These are phyloP conservation scores for Hypoxylon sp. DNA, from an alignment of 2,329 filamentous ascomycete genomes.

Conservation along the genomic window DNA sequence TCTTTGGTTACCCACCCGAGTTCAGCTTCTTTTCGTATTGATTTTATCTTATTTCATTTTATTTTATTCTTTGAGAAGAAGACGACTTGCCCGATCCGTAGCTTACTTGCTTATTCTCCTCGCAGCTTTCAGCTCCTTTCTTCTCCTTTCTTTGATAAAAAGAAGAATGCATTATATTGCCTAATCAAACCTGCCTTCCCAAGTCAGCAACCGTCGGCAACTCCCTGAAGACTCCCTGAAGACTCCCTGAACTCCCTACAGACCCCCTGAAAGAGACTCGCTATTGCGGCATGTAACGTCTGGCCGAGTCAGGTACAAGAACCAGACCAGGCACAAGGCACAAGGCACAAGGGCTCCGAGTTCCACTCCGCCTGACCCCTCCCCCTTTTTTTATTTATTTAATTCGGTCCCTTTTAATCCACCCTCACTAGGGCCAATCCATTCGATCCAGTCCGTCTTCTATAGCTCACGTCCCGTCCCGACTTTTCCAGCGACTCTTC, in stretches of 20 bases:
- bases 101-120: not conserved
- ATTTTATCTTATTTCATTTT: too few relatives aligned
- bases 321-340: not conserved
- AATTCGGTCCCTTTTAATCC: slow-evolving; percentile 28
- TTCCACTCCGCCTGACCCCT: slow-evolving; percentile 39
- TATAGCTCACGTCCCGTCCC: slow-evolving; percentile 29
- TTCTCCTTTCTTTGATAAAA: not conserved
- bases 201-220: not conserved
- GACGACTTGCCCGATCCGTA: not conserved
- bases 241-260: too few relatives aligned
- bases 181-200: slow-evolving; percentile 3
- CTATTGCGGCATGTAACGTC: too few relatives aligned
- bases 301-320: slow-evolving; percentile 22
- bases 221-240: too few relatives aligned
- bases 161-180: not conserved
- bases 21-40: too few relatives aligned
- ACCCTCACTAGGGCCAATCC: not conserved
- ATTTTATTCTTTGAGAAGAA: not conserved
- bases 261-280: too few relatives aligned
- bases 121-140: not conserved
- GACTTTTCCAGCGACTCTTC: slow-evolving; percentile 31
- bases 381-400: slow-evolving; percentile 32
- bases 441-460: not conserved
- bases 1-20: not conserved
- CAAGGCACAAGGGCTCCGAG: slow-evolving; percentile 15